These are phyloP conservation scores for Arthromyces matolae DNA, from an alignment of 768 basidiomycete species.

Conservation along the genomic window DNA sequence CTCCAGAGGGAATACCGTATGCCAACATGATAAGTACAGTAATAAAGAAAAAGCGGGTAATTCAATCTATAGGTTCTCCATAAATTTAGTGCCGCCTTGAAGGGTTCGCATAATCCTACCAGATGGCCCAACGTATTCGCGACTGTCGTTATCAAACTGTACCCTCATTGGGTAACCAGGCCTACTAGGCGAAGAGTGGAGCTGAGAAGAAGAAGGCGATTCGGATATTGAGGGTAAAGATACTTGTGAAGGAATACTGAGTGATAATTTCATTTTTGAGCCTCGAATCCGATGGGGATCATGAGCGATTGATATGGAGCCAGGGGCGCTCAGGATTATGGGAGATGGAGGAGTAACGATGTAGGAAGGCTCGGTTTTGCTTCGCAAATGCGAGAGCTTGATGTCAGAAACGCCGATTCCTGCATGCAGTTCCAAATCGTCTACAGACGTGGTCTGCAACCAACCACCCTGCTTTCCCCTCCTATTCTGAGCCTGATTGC, in stretches of 20 bases:
- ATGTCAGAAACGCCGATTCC: conserved; percentile 5
- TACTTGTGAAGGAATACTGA: conserved; percentile 23
- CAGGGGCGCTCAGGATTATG: conserved; percentile 22
- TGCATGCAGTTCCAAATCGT: conserved; percentile 41
- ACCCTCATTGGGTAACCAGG: conserved; percentile 11
- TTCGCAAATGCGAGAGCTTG: conserved; percentile 3
- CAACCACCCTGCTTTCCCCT: conserved; percentile 37
- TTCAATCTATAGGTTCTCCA: conserved; percentile 35
- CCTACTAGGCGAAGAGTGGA: conserved; percentile 16
- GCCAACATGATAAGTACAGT: too few species aligned
- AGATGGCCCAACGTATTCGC: conserved; percentile 14
- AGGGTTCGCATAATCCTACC: conserved; percentile 34
- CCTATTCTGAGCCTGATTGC: conserved; percentile 15
- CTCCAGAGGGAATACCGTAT: too few species aligned
- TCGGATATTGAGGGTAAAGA: conserved; percentile 27
- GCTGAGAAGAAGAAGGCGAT: conserved; percentile 25
- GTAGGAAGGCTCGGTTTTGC: too few species aligned
- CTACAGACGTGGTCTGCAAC: conserved; percentile 46
- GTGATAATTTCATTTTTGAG: too few species aligned
- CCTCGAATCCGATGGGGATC: conserved; percentile 24
- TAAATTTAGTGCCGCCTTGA: conserved; percentile 45
- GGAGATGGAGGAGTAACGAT: conserved; percentile 12
- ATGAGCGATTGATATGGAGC: conserved; percentile 26
- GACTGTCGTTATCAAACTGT: conserved; percentile 9
- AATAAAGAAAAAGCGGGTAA: not conserved